These are phyloP conservation scores for Endoconidiophora polonica DNA, from an alignment of 2,329 filamentous ascomycete genomes.

Conservation along the genomic window DNA sequence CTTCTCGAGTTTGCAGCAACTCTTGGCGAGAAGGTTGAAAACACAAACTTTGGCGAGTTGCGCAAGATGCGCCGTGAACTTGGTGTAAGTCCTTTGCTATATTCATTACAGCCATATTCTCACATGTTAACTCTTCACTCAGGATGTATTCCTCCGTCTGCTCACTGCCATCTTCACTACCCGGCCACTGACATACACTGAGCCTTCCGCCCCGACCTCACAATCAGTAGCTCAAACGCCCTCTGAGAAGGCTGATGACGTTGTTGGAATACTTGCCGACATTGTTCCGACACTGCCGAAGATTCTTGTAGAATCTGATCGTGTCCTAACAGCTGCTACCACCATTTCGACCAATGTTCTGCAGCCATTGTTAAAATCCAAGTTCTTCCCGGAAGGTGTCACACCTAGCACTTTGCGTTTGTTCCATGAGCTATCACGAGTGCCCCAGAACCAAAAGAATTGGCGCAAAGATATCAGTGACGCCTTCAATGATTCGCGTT, in stretches of 20 bases:
- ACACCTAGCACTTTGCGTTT: constrained; percentile 54
- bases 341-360: constrained; percentile 74
- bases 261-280: constrained; percentile 61
- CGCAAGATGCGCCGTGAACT: constrained; percentile 80
- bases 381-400: constrained; percentile 73
- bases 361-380: constrained; percentile 65
- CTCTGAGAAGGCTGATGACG: constrained; percentile 47
- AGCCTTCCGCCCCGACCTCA: constrained; percentile 23
- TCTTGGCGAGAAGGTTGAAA: constrained; percentile 87
- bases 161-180: constrained; percentile 91
- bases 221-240: constrained; percentile 22
- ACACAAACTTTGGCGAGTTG: constrained; percentile 94
- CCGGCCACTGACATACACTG: constrained; percentile 56
- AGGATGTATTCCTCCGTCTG: constrained; percentile 80
- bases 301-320: constrained; percentile 72
- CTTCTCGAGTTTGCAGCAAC: constrained; percentile 80
- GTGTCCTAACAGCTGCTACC: constrained; percentile 59
- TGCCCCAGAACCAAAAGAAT: constrained; percentile 66
- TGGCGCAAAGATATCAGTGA: constrained; percentile 91
- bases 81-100: constrained; percentile 43
- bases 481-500: constrained; percentile 75
- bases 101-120: not conserved
- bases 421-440: constrained; percentile 57
- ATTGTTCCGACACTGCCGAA: constrained; percentile 69
- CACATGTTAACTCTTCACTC: not conserved